phyloP scores from a whole-genome alignment of 768 basidiomycete genomes.

The Amylocystis lapponica region DNA sequence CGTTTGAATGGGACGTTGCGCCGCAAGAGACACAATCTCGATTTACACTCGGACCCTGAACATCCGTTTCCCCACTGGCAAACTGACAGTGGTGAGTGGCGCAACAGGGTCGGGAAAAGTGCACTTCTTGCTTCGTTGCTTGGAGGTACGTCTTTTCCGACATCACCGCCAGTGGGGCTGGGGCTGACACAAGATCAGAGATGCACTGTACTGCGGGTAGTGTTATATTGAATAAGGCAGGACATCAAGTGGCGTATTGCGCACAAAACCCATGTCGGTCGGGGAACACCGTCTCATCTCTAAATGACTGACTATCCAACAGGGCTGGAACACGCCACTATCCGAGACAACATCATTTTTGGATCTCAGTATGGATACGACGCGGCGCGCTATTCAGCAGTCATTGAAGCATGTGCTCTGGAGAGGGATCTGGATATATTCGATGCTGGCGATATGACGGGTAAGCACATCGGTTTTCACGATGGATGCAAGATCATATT shows the following conservation, averaged over 20 bases:
- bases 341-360: constrained; percentile 78
- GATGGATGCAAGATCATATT: constrained; percentile 1
- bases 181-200: constrained; percentile 35
- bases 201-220: constrained; percentile 51
- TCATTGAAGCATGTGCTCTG: constrained; percentile 73
- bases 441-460: constrained; percentile 74
- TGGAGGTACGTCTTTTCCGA: constrained; percentile 42
- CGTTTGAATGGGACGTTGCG: constrained; percentile 51
- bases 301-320: constrained; percentile 18
- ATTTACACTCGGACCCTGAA: constrained; percentile 56
- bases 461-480: constrained; percentile 24
- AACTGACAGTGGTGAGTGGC: constrained; percentile 57
- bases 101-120: constrained; percentile 67
- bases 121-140: constrained; percentile 56
- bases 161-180: not conserved
- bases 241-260: constrained; percentile 63
- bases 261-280: constrained; percentile 57
- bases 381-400: constrained; percentile 54
- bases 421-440: constrained; percentile 65
- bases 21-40: constrained; percentile 27
- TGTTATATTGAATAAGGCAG: constrained; percentile 49
- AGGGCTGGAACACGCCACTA: constrained; percentile 79
- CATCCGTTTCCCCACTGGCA: constrained; percentile 51
- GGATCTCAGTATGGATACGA: constrained; percentile 55
- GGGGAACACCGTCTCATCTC: not conserved